Evolutionary conservation across 2,329 filamentous ascomycete genomes (phyloP).

Genomic region (Onygenales sp.): DNA sequence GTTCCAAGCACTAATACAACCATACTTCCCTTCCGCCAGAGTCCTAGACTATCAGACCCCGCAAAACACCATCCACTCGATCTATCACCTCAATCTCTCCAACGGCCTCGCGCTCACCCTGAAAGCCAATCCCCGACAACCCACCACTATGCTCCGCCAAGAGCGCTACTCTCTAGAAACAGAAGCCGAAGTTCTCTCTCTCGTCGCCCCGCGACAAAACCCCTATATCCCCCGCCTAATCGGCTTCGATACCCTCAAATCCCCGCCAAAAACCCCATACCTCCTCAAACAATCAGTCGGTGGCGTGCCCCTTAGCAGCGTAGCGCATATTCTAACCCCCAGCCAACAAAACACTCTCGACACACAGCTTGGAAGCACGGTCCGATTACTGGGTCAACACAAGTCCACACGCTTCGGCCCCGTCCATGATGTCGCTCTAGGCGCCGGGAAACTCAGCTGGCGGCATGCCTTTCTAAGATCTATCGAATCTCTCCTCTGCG

Average conservation of each 20-base stretch:
- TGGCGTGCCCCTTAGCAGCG: slow-evolving; percentile 24
- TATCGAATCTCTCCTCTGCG: slow-evolving; percentile 44
- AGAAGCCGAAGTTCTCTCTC: slow-evolving; percentile 29
- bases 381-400: slow-evolving; percentile 36
- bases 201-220: slow-evolving; percentile 24
- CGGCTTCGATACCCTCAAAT: slow-evolving; percentile 24
- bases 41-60: slow-evolving; percentile 19
- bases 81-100: slow-evolving; percentile 27
- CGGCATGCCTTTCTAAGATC: slow-evolving; percentile 42
- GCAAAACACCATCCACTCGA: slow-evolving; percentile 25
- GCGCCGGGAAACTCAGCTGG: slow-evolving; percentile 43
- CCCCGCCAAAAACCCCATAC: slow-evolving; percentile 22
- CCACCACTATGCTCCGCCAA: slow-evolving; percentile 29
- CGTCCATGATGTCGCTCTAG: slow-evolving; percentile 37
- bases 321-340: slow-evolving; percentile 11
- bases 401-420: slow-evolving; percentile 42
- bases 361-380: slow-evolving; percentile 24
- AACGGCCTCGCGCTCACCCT: slow-evolving; percentile 28
- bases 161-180: slow-evolving; percentile 30
- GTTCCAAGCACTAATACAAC: slow-evolving; percentile 8
- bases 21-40: slow-evolving; percentile 22
- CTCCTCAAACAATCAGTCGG: slow-evolving; percentile 28
- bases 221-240: slow-evolving; percentile 29
- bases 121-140: slow-evolving; percentile 26
- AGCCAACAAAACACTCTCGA: slow-evolving; percentile 24